These are phyloP conservation scores for Neurospora terricola DNA, from an alignment of 495 filamentous ascomycete genomes.

Conservation along the genomic window DNA sequence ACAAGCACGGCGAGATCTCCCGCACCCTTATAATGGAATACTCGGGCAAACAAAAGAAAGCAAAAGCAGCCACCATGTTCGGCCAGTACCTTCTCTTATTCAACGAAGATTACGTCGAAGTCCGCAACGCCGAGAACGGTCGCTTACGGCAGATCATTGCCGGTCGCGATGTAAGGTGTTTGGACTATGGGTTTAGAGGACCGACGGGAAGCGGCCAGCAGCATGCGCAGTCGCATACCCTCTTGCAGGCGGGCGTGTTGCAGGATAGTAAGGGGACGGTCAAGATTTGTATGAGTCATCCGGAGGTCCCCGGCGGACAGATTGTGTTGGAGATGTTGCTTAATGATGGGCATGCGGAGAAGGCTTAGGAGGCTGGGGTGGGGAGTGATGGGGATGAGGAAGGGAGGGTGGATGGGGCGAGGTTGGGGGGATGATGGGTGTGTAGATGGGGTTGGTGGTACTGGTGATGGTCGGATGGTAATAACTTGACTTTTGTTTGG, in stretches of 20 bases:
- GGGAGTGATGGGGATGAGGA: not conserved
- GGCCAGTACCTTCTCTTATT: conserved; percentile 76
- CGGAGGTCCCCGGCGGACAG: conserved; percentile 68
- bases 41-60: conserved; percentile 78
- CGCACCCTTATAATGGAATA: conserved; percentile 95
- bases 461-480: not conserved
- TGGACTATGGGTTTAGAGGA: conserved; percentile 72
- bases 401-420: not conserved
- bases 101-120: conserved; percentile 85
- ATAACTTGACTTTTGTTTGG: not conserved
- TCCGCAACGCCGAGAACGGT: conserved; percentile 93
- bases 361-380: conserved; percentile 12
- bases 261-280: conserved; percentile 51
- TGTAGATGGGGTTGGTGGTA: not conserved
- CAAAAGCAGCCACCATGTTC: conserved; percentile 62
- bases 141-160: conserved; percentile 88
- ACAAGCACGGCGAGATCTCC: conserved; percentile 93
- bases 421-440: not conserved
- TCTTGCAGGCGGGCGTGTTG: not conserved
- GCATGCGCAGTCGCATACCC: conserved; percentile 1
- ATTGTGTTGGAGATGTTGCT: conserved; percentile 86
- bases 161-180: conserved; percentile 72
- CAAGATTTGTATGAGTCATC: conserved; percentile 94
- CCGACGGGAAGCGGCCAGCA: conserved; percentile 31
- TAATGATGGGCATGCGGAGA: conserved; percentile 89